Evolutionary conservation across 2,329 filamentous ascomycete species (phyloP), one percentile per base, ranked within the genome.

Genomic region (Pseudogymnoascus sp.): DNA sequence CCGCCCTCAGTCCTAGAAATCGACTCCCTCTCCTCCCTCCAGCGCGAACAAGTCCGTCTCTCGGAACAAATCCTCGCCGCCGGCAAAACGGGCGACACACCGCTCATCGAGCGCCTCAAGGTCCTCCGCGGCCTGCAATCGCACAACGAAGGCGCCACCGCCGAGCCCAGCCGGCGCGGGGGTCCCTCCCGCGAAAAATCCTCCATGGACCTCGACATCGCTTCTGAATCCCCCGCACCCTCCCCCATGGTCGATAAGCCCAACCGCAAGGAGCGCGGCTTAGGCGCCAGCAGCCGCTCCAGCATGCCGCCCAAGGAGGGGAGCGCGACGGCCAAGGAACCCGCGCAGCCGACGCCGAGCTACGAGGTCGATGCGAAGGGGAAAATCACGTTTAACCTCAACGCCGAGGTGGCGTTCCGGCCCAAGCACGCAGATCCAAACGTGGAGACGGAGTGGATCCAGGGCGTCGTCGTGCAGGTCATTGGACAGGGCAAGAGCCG

Each of bases 391-490:
- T 86, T 85, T 65, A 74, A 76, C 61, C 81, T 82, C 64, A 80
- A 80, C n/a, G 83, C 85, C 63, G 80, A 84, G 61, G 84, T 87
- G 4, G 84, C 83, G 0, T 87, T 86, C 73, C 83, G 82, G 66
- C 80, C 83, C 1, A 85, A 84, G 67, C 73, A 75, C 18, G 68
- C 74, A 6, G 75, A 63, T 18, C 65, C 73, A 57, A 74, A 70
- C 65, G 78, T 76, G 70, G 81, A 71, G 69, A 75, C 73, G 3
- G 85, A 88, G 65, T 88, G 84, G 78, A 92, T 92, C 60, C 81
- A 92, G 55, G 89, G 89, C 57, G 86, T 88, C 62, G 89, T 92
- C 58, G 86, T 88, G 62, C 82, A 83, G 58, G 85, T 92, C 12
- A 79, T 84, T 58, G 88, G 88, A 12, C 88, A 92, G 62, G 87